Base-by-base conservation (phyloP, 495 filamentous ascomycete species). In the Aspergillus asperescens region DNA sequence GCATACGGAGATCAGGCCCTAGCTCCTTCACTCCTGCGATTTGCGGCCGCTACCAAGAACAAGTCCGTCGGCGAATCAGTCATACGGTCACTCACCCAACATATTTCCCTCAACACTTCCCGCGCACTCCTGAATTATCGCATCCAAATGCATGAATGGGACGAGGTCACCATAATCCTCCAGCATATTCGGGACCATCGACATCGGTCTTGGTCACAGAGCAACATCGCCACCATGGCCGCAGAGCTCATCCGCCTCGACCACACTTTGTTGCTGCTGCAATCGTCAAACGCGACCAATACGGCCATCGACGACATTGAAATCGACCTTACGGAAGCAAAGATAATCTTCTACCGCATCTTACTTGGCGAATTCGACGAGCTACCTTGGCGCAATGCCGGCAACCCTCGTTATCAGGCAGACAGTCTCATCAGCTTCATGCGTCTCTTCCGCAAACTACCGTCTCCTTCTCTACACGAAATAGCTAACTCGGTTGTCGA, bases 1-100 rank as follows among this genome's bases (percentile, higher is more conserved):
- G 50, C 71, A 25, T 86, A 85, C 56, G 56, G 61, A 1, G 59
- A 79, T 39, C 73, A 72, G 15, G 61, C 55, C 23, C 49, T 86
- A 22, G 72, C 78, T 4, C 75, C 81, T n/a, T 70, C 80, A 1
- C 69, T 86, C 20, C 58, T 85, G 13, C 74, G 79, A 7, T 84
- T 81, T 56, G 83, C 80, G 5, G 65, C 72, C 20, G 75, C 78
- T 16, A 74, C 78, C 4, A 62, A 69, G 32, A 76, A 85, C 52
- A 50, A 52, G 7, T 49, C 62, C 0, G 67, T 86, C 18, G 61
- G 77, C n/a, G 50, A 73, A 9, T 57, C 68, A 18, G 66, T 82
- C 35, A 65, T 77, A 7, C 49, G 64, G 1, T 61, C 65, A 5
- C 48, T 79, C 35, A 38, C 51, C 6, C 45, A 60, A 7, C 77